Evolutionary conservation across 768 basidiomycete species (phyloP).

Genomic region (Auriscalpium microsporum): DNA sequence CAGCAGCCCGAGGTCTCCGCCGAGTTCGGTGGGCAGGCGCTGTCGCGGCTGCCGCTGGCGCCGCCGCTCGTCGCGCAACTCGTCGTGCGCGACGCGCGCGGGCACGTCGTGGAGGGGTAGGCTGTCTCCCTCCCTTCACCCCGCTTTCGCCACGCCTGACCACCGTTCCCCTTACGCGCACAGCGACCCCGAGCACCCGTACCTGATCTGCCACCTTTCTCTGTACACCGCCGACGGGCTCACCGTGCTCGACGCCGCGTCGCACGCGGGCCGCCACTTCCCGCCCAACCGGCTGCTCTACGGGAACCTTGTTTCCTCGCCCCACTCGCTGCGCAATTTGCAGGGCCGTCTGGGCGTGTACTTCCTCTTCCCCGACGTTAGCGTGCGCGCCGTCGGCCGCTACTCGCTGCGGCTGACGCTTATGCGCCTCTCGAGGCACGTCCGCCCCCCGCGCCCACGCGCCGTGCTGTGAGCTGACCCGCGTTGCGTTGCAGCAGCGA

Average conservation of each 20-base stretch:
- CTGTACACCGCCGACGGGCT: slow-evolving; percentile 63
- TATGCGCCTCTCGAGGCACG: slow-evolving; percentile 69
- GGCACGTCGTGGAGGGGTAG: slow-evolving; percentile 71
- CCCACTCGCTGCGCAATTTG: slow-evolving; percentile 72
- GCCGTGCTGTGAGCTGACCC: not conserved
- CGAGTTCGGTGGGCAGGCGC: slow-evolving; percentile 64
- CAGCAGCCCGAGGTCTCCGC: slow-evolving; percentile 80
- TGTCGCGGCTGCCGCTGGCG: slow-evolving; percentile 76
- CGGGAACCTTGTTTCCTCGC: slow-evolving; percentile 77
- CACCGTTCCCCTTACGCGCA: not conserved
- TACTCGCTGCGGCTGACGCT: slow-evolving; percentile 71
- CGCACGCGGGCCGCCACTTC: slow-evolving; percentile 39
- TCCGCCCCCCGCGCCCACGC: slow-evolving; percentile 5
- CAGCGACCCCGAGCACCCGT: slow-evolving; percentile 82
- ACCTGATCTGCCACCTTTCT: slow-evolving; percentile 77
- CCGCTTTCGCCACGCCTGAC: slow-evolving; percentile 8
- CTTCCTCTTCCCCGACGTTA: slow-evolving; percentile 88
- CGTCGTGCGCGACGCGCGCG: slow-evolving; percentile 61
- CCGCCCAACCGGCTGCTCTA: slow-evolving; percentile 59
- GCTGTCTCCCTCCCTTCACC: slow-evolving; percentile 26
- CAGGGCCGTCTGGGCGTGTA: slow-evolving; percentile 77
- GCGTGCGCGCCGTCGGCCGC: slow-evolving; percentile 67
- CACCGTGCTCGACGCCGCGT: slow-evolving; percentile 55
- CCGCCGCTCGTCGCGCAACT: slow-evolving; percentile 81
- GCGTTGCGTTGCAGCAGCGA: slow-evolving; percentile 43